Evolutionary conservation across 2,329 filamentous ascomycete genomes (phyloP), one percentile per base, ranked within the genome.

Genomic region (Myriosclerotinia scirpicola): DNA sequence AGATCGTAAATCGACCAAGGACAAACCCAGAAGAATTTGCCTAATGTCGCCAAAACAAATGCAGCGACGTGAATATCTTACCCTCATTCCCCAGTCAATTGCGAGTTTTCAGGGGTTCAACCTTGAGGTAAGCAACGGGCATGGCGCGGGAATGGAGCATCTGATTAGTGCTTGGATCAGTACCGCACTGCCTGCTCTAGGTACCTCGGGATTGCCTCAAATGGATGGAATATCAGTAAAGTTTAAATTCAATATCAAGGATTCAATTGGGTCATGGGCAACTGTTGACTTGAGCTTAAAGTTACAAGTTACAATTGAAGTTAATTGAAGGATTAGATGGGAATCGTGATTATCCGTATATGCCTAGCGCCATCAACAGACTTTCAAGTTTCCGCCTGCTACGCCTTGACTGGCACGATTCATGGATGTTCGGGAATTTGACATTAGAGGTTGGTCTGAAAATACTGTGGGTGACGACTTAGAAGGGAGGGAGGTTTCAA

Each of bases 391-490:
- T n/a, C 20, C 44, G 56, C 14, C 14, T 38, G 5, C 14, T 20
- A 48, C n/a, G n/a, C 56, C 44, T 36, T 17, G 20, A 46, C 56
- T 36, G 26, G 36, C 56, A 60, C 56, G 34, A 61, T 40, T 61
- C n/a, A 61, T 38, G 44, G 34, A 50, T 61, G 5, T n/a, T 61
- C 58, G 58, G 58, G 58, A 26, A 50, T 38, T 48, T 60, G 58
- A n/a, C n/a, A n/a, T 50, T 60, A 42, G 22, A 60, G 56, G 15
- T 48, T 48, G 42, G 42, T 48, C 36, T 22, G 8, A 38, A 9
- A 40, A 22, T 15, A 26, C 26, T 30, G 58, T 61, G 44, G 56
- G 42, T n/a, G 56, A 50, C 42, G 42, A 60, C 48, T 48, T 48
- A 48, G 20, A 12, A 36, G 20, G 14, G 17, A 15, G n/a, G 54